phyloP scores from a whole-genome alignment of 371 early-diverging fungal species.

The Rhizopus sp. region DNA sequence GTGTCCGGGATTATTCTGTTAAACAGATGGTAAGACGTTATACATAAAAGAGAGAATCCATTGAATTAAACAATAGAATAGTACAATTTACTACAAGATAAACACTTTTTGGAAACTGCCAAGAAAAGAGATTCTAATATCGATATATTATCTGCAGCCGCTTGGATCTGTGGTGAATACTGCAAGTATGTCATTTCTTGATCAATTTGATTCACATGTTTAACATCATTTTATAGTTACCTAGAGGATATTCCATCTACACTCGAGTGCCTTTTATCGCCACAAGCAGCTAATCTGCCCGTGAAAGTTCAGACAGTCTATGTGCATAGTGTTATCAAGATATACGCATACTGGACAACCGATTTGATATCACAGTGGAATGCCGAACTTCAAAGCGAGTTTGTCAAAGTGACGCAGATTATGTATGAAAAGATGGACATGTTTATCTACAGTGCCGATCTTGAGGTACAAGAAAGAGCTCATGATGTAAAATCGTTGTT shows the following conservation, averaged over 20 bases:
- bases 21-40: slow-evolving; percentile 65
- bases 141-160: slow-evolving; percentile 82
- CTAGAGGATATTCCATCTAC: slow-evolving; percentile 54
- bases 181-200: slow-evolving; percentile 43
- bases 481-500: slow-evolving; percentile 56
- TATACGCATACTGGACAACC: slow-evolving; percentile 69
- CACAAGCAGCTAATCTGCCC: slow-evolving; percentile 57
- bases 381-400: slow-evolving; percentile 50
- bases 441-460: slow-evolving; percentile 58
- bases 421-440: slow-evolving; percentile 56
- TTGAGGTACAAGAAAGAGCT: slow-evolving; percentile 88
- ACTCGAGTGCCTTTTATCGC: slow-evolving; percentile 58
- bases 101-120: slow-evolving; percentile 61
- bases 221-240: slow-evolving; percentile 7
- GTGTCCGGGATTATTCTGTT: slow-evolving; percentile 78
- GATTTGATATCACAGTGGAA: slow-evolving; percentile 62
- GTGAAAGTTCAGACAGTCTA: slow-evolving; percentile 71
- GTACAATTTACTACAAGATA: slow-evolving; percentile 63
- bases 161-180: slow-evolving; percentile 92
- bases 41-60: background rate
- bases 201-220: background rate
- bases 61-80: slow-evolving; percentile 11
- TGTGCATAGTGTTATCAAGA: slow-evolving; percentile 75
- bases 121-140: slow-evolving; percentile 68
- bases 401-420: slow-evolving; percentile 52